Evolutionary conservation across 768 basidiomycete genomes (phyloP), one percentile per base, ranked within the genome.

Genomic region (Pisolithus tinctorius): DNA sequence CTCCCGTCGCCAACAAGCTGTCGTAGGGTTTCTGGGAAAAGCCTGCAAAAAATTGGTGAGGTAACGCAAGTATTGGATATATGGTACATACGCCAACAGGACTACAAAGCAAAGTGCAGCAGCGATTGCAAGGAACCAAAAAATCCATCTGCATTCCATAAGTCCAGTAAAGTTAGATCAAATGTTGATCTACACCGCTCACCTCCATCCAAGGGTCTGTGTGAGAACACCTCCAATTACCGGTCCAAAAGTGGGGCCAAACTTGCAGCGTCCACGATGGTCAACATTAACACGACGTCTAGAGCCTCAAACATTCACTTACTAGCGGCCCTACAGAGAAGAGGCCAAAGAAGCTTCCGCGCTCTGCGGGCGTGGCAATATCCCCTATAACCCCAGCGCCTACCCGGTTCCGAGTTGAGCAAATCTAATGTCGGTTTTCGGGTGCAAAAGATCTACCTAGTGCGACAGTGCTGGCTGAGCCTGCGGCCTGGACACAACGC

Each of bases 331-430:
- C 85, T 3, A 85, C 52, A 34, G 67, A 74, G 64, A 81, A 88
- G 7, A 87, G 46, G 3, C 88, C 90, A 50, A 82, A 77, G 66
- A 83, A 89, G 6, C 81, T 78, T 14, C 86, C 91, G 34, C 90
- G 72, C 67, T 93, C 88, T 36, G 78, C 75, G 0, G 79, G 82
- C 1, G 77, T 77, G 5, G 87, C 78, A 26, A 94, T 84, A 61
- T 94, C 91, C 2, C 81, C 81, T 50, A 94, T 78, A 6, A 88
- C 81, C 5, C 91, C 91, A 31, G 85, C 81, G 48, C 84, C 84
- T 81, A 56, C 39, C 26, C 37, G 30, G 27, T 13, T 20, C n/a
- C 25, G 9, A 27, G 10, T 11, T 61, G 13, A 53, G 47, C 31
- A 20, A 20, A 38, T 4, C 43, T 37, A 29, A 31, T 5, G 42